Evolutionary conservation across 2,329 filamentous ascomycete genomes (phyloP).

Genomic region (Exophiala xenobiotica): DNA sequence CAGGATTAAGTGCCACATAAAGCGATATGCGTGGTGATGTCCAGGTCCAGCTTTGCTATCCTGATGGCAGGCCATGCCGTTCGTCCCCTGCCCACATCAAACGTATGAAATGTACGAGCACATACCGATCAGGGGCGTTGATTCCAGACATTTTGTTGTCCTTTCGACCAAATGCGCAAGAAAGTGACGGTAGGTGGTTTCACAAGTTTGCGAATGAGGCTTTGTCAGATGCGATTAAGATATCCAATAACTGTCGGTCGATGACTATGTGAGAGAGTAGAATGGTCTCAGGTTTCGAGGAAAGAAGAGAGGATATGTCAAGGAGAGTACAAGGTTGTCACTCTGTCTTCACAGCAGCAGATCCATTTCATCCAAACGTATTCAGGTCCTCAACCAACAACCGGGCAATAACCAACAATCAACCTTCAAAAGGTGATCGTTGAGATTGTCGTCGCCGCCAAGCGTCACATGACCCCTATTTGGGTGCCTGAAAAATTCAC

Average conservation of each 20-base stretch:
- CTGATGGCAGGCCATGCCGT: no score
- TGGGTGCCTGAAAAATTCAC: no score
- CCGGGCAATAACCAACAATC: no score
- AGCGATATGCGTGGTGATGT: no score
- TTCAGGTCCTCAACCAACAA: no score
- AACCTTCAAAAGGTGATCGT: no score
- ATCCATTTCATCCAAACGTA: no score
- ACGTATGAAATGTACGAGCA: slow-evolving; percentile 5
- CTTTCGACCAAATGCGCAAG: not conserved
- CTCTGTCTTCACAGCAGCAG: no score
- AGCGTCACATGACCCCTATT: not conserved
- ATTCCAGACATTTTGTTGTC: slow-evolving; percentile 11
- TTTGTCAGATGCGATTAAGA: not conserved
- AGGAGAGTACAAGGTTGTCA: no score
- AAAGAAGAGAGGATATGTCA: not conserved
- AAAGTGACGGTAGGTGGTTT: not conserved
- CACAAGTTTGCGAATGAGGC: not conserved
- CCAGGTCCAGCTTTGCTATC: no score
- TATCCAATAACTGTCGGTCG: not conserved
- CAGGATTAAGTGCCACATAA: no score
- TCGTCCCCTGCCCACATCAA: no score
- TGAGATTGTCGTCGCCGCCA: slow-evolving; percentile 1
- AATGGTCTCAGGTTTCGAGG: not conserved
- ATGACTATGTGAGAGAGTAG: not conserved
- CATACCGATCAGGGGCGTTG: slow-evolving; percentile 30